Conservation (phyloP, 2,329 filamentous ascomycete species). For the Bretziella fagacearum region DNA sequence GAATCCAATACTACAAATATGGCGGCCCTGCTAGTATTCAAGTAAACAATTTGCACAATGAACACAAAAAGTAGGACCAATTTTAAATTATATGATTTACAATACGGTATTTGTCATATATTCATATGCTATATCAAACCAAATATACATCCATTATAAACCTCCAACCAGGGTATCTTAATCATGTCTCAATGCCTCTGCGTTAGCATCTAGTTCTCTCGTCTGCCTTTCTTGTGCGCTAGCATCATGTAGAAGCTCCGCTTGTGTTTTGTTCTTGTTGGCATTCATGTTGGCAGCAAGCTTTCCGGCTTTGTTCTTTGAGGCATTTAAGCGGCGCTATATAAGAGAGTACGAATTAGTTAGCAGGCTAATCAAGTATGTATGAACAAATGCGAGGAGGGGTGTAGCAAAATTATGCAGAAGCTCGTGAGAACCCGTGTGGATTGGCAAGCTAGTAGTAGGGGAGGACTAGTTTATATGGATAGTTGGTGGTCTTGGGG, state of each 20-base stretch:
- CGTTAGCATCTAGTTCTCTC: conserved; percentile 49
- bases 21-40: too few relatives aligned
- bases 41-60: too few relatives aligned
- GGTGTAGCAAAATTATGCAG: not conserved
- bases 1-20: too few relatives aligned
- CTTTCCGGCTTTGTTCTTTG: conserved; percentile 45
- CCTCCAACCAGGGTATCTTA: too few relatives aligned
- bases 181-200: conserved; percentile 23
- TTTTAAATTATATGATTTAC: too few relatives aligned
- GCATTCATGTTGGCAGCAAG: conserved; percentile 52
- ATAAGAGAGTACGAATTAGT: conserved; percentile 4
- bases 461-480: not conserved
- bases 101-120: too few relatives aligned
- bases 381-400: not conserved
- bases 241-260: conserved; percentile 47
- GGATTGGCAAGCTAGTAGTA: not conserved
- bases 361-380: not conserved
- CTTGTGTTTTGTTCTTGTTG: conserved; percentile 58
- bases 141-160: too few relatives aligned
- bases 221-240: conserved; percentile 48
- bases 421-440: not conserved
- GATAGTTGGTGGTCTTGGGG: not conserved
- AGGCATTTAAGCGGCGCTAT: conserved; percentile 48
- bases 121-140: too few relatives aligned
- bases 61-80: too few relatives aligned